Base-by-base conservation (phyloP, 1,284 basidiomycete genomes). In the Kalmanozyma brasiliensis region DNA sequence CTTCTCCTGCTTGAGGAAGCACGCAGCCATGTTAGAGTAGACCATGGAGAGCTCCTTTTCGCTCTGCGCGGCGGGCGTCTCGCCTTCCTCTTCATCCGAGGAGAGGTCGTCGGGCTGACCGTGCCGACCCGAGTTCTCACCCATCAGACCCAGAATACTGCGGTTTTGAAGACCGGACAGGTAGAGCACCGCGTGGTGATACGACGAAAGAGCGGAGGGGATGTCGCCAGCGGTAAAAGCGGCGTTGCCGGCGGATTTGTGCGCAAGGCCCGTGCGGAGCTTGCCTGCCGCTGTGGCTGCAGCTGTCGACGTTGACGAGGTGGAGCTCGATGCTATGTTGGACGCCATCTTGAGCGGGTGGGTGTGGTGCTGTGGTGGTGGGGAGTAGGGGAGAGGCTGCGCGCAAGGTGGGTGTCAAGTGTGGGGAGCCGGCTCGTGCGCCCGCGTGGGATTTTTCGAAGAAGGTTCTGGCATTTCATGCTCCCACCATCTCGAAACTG, bases 1-100 rank as follows among this genome's bases (percentile, higher is more conserved):
- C 3, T 55, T 53, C 0, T 30, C 0, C 40, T 59, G 60, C 48
- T 59, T 62, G n/a, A 68, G 42, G n/a, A 59, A 63, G 51, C 49
- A 53, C 8, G 51, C 55, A 16, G 65, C 30, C 59, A 68, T 68
- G 41, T 68, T 68, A 34, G 26, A 33, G 26, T 68, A 49, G 4
- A 68, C 60, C 7, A 37, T 3, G 4, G 52, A 43, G 8, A 68
- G 43, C 17, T 60, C 17, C 8, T 56, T 60, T 17, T 66, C 38
- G 24, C 52, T 38, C 34, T 29, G 4, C 10, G 6, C 40, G 0
- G 7, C n/a, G 14, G 20, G 23, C 1, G 23, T 16, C 10, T 38
- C 41, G 26, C 34, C 33, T 20, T 29, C 17, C 4, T 52, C 49
- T 14, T 52, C 43, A 23, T 56, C 52, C 1, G 51, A 55, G 3